These are phyloP conservation scores for Usnea hakonensis DNA, from an alignment of 495 filamentous ascomycete species.

Conservation along the genomic window DNA sequence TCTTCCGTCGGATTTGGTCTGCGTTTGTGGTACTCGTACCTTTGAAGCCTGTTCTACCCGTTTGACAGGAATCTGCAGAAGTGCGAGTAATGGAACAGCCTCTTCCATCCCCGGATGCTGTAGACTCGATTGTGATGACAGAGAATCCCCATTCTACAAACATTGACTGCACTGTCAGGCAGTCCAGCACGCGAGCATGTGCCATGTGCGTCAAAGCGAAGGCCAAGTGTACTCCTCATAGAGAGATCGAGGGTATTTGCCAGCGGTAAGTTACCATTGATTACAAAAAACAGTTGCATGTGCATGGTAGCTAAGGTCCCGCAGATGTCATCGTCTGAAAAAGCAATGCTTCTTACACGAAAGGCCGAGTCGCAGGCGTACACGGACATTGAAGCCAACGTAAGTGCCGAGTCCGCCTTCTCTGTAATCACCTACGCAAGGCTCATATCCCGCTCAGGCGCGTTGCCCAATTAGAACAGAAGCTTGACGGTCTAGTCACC, in stretches of 20 bases:
- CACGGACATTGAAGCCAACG: neutral
- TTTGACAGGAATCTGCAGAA: neutral
- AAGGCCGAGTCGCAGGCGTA: neutral
- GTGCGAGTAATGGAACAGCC: neutral
- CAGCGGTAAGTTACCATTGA: neutral
- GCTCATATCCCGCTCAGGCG: neutral
- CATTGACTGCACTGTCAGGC: neutral
- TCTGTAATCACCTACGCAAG: neutral
- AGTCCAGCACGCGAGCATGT: neutral
- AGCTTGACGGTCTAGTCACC: neutral
- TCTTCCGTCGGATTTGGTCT: neutral
- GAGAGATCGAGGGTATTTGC: neutral
- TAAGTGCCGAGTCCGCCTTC: neutral
- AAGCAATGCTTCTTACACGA: neutral
- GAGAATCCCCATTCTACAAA: neutral
- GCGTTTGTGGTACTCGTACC: neutral
- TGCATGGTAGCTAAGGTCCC: neutral
- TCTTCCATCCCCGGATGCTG: neutral
- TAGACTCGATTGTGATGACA: neutral
- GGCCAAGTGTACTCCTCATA: neutral
- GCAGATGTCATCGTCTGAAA: neutral
- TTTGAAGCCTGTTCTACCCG: no score
- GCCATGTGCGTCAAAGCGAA: neutral
- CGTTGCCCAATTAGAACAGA: slow-evolving; percentile 1
- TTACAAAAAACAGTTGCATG: neutral